A percentile compares a stretch with the other conserved stretches of the same genome.
These are phyloP conservation scores for Candida tropicalis DNA, from an alignment of 1,139 yeast species.

Conservation along the genomic window DNA sequence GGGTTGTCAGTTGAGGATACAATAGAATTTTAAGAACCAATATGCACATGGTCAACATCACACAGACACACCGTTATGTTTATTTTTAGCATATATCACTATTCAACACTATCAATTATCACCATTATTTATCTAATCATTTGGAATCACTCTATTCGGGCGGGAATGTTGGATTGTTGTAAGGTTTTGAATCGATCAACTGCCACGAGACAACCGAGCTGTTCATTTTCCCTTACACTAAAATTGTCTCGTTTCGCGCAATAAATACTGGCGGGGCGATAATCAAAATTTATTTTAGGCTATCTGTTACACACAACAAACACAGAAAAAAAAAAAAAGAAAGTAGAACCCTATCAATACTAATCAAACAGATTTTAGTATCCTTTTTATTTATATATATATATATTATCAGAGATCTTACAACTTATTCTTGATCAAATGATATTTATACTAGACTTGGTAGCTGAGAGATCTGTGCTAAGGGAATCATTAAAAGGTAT, in stretches of 20 bases:
- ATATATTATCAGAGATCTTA: too few species aligned
- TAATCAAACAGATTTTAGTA: too few species aligned
- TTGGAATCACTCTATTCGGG: too few species aligned
- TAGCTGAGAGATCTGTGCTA: slow-evolving; percentile 47
- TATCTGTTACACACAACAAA: background rate
- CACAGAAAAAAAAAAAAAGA: background rate
- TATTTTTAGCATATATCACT: background rate
- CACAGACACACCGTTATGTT: too few species aligned
- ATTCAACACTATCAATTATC: too few species aligned
- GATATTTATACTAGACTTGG: slow-evolving; percentile 42
- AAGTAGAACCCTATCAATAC: too few species aligned
- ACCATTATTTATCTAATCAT: too few species aligned
- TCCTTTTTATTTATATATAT: too few species aligned
- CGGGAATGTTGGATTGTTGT: background rate
- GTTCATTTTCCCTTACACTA: too few species aligned
- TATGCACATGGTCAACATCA: too few species aligned
- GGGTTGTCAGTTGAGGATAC: background rate
- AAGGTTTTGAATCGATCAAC: background rate
- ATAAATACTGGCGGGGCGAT: background rate
- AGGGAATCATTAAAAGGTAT: slow-evolving; percentile 49
- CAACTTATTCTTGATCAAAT: slow-evolving; percentile 18
- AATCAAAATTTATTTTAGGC: background rate
- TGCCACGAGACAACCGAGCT: background rate
- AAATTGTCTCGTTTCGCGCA: background rate
- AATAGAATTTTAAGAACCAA: too few species aligned